Evolutionary conservation across 2,329 filamentous ascomycete genomes (phyloP).

Genomic region (Penicillium italicum): DNA sequence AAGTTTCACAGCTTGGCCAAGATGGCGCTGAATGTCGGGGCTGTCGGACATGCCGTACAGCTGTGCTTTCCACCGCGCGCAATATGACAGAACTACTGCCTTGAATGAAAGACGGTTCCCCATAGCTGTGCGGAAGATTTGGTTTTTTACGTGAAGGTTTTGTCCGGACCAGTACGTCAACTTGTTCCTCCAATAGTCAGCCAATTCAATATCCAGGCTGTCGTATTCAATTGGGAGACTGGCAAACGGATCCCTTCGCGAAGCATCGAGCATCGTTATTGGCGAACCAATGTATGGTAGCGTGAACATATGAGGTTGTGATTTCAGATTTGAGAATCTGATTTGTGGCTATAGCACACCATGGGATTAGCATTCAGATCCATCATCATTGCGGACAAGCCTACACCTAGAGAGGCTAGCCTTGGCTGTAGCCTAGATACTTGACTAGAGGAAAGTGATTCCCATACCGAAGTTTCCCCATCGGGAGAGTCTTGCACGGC

Average conservation of each 20-base stretch:
- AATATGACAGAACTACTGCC: conserved; percentile 36
- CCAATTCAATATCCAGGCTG: conserved; percentile 32
- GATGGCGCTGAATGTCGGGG: conserved; percentile 28
- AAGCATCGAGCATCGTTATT: conserved; percentile 27
- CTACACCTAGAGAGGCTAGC: not conserved
- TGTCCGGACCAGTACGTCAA: conserved; percentile 43
- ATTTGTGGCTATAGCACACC: conserved; percentile 14
- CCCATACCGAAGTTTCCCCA: conserved; percentile 22
- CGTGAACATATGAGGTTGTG: conserved; percentile 7
- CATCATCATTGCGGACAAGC: not conserved
- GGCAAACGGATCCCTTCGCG: conserved; percentile 33
- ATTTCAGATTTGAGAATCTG: conserved; percentile 12
- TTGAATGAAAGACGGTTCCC: conserved; percentile 37
- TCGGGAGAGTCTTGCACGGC: not conserved
- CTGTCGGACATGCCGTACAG: conserved; percentile 24
- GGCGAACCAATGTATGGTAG: conserved; percentile 20
- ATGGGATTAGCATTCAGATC: conserved; percentile 1
- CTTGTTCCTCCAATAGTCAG: conserved; percentile 36
- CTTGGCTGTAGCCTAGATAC: not conserved
- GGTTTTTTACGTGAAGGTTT: conserved; percentile 37
- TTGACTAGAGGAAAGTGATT: not conserved
- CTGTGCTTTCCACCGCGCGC: conserved; percentile 37
- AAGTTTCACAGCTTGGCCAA: conserved; percentile 25
- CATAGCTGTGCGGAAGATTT: conserved; percentile 36
- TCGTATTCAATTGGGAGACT: conserved; percentile 27